These are phyloP conservation scores for Vanderwaltozyma yarrowii DNA, from an alignment of 805 yeast genomes.

Conservation along the genomic window DNA sequence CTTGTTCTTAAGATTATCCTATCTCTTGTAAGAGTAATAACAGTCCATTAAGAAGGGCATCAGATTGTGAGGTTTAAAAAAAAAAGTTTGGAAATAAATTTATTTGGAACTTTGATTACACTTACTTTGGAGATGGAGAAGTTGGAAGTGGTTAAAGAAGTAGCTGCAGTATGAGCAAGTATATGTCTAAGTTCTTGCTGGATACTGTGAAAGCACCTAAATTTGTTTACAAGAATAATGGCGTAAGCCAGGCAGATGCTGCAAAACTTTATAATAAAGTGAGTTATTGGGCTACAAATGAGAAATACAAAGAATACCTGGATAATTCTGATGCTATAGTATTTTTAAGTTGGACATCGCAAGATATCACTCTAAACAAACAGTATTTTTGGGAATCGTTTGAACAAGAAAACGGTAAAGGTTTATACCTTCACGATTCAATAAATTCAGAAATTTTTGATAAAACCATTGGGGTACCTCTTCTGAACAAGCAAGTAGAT, in stretches of 20 bases:
- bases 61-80: too few relatives aligned
- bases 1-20: too few relatives aligned
- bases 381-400: conserved; percentile 7
- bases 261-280: too few relatives aligned
- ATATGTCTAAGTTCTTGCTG: not conserved
- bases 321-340: not conserved
- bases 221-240: not conserved
- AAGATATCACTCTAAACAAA: not conserved
- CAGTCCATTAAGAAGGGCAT: too few relatives aligned
- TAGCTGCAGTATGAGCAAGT: not conserved
- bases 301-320: conserved; percentile 1
- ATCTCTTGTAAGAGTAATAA: too few relatives aligned
- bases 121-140: too few relatives aligned
- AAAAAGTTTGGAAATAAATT: too few relatives aligned
- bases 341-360: conserved; percentile 1
- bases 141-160: too few relatives aligned
- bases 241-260: too few relatives aligned
- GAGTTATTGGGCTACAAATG: not conserved
- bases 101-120: too few relatives aligned
- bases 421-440: not conserved
- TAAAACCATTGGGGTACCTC: not conserved
- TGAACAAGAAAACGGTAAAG: not conserved
- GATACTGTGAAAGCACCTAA: conserved; percentile 1
- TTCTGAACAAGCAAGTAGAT: not conserved
- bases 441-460: conserved; percentile 1